These are phyloP conservation scores for Exophiala bonariae DNA, from an alignment of 2,329 filamentous ascomycete species.

Conservation along the genomic window DNA sequence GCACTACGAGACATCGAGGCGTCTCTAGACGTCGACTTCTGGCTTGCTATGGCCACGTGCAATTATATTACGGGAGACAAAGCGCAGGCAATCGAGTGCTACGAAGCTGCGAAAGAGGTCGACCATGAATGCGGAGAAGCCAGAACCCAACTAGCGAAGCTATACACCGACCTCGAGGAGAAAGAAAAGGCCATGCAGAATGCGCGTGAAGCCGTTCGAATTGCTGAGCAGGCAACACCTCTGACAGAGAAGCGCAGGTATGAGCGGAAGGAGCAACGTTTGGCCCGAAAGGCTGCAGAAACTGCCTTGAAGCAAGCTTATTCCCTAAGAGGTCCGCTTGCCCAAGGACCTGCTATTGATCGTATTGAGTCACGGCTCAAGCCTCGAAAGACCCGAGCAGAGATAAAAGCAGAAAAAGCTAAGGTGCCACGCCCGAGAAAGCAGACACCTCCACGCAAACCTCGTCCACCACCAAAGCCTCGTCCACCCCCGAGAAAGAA, in stretches of 20 bases:
- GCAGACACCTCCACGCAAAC: background rate
- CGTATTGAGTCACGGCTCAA: slow-evolving; percentile 14
- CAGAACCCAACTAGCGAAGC: slow-evolving; percentile 74
- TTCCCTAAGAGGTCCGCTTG: slow-evolving; percentile 15
- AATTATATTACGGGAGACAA: slow-evolving; percentile 65
- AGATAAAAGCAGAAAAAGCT: background rate
- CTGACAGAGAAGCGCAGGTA: slow-evolving; percentile 28
- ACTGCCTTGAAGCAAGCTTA: slow-evolving; percentile 27
- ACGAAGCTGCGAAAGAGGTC: slow-evolving; percentile 70
- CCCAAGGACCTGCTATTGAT: slow-evolving; percentile 6
- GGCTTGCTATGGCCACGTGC: slow-evolving; percentile 58
- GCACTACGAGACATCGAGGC: slow-evolving; percentile 50
- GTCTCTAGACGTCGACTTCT: slow-evolving; percentile 50
- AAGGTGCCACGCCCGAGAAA: background rate
- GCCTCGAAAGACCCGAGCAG: slow-evolving; percentile 2
- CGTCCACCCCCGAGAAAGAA: slow-evolving; percentile 12
- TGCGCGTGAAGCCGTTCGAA: slow-evolving; percentile 70
- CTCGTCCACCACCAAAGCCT: slow-evolving; percentile 11
- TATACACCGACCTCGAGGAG: slow-evolving; percentile 75
- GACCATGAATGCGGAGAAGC: slow-evolving; percentile 74
- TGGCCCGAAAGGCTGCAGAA: slow-evolving; percentile 26
- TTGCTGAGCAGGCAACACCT: slow-evolving; percentile 45
- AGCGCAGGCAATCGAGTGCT: slow-evolving; percentile 73
- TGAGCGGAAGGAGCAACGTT: slow-evolving; percentile 26
- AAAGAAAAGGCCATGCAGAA: slow-evolving; percentile 75